Conservation (phyloP, 83 land plant species). For the Diphasiastrum complanatum region DNA sequence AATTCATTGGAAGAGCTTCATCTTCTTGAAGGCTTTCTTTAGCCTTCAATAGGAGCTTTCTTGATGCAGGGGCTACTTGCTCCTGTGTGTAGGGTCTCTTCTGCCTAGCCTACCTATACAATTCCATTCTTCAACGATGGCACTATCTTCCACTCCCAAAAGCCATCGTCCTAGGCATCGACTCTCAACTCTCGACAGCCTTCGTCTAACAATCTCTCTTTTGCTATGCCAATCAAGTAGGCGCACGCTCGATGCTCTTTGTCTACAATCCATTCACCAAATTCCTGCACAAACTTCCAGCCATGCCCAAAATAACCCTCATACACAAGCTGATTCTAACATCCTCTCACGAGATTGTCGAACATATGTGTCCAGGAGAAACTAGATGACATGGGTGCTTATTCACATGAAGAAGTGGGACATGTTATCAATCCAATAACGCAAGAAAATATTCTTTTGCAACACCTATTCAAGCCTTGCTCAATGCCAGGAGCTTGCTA, state of each 20-base stretch:
- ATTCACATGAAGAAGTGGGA: background rate
- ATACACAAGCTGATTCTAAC: conserved; percentile 29
- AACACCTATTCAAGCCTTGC: too few relatives aligned
- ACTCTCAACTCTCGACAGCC: conserved; percentile 6
- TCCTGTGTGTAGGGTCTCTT: conserved; percentile 27
- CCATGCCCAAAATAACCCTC: conserved; percentile 22
- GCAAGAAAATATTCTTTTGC: too few relatives aligned
- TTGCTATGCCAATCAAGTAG: conserved; percentile 27
- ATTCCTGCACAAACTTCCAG: conserved; percentile 9
- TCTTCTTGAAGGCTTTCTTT: conserved; percentile 12
- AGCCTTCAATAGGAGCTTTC: background rate
- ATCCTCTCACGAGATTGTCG: background rate
- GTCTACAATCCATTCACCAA: conserved; percentile 24
- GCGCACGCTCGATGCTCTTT: conserved; percentile 21
- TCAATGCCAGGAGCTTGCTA: too few relatives aligned
- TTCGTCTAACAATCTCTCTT: conserved; percentile 19
- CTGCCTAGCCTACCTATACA: conserved; percentile 15
- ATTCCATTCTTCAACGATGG: conserved; percentile 14
- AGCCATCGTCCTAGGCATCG: background rate
- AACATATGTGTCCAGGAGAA: background rate
- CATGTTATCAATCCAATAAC: too few relatives aligned
- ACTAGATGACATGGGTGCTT: conserved; percentile 24
- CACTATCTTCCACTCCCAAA: conserved; percentile 11
- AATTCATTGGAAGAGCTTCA: conserved; percentile 16
- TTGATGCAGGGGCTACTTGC: conserved; percentile 12